phyloP scores from a whole-genome alignment of 2,329 filamentous ascomycete genomes.

The Aspergillus fischeri region DNA sequence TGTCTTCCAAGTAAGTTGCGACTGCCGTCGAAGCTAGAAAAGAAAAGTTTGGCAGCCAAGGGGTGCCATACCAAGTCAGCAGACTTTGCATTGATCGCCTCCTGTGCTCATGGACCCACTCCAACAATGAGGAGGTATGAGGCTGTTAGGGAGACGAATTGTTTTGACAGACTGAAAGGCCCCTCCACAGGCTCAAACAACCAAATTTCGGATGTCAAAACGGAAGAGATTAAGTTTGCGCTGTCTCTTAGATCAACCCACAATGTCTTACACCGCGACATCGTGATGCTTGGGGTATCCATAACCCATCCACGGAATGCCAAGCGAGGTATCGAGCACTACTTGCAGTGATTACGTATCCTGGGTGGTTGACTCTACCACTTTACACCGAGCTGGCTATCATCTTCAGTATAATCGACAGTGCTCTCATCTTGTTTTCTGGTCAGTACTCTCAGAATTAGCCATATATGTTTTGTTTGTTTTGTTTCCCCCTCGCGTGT shows the following conservation, averaged over 20 bases:
- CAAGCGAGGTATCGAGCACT: slow-evolving; percentile 12
- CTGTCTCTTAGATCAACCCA: background rate
- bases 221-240: background rate
- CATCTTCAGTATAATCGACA: background rate
- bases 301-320: background rate
- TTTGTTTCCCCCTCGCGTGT: background rate
- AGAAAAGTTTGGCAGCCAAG: background rate
- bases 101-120: background rate
- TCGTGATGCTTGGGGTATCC: background rate
- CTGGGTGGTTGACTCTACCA: slow-evolving; percentile 1
- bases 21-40: background rate
- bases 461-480: background rate
- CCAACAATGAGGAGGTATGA: background rate
- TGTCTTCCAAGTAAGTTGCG: background rate
- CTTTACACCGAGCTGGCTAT: background rate
- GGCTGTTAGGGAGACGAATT: background rate
- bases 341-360: slow-evolving; percentile 11
- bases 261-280: background rate
- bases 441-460: background rate
- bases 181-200: background rate
- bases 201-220: background rate
- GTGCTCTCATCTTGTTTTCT: background rate
- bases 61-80: background rate
- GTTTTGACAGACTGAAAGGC: background rate
- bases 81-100: background rate